Evolutionary conservation across 768 basidiomycete species (phyloP), one percentile per base, ranked within the genome.

Genomic region (Rhodosporidiobolus sp.): DNA sequence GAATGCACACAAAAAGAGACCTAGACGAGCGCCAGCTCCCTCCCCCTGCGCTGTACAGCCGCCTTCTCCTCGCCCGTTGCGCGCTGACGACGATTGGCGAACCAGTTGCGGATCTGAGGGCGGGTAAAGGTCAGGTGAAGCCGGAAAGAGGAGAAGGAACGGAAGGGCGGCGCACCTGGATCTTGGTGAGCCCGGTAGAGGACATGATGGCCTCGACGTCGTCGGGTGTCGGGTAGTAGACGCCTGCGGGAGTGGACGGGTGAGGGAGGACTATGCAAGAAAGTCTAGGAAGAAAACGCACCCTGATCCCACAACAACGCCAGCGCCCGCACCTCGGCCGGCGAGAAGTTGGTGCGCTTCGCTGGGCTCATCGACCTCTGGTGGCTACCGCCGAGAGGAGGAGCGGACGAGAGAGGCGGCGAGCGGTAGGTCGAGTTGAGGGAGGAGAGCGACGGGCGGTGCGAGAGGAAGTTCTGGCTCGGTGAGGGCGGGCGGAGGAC

Each of bases 1-100:
- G 8, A 43, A 14, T 14, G 38, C 38, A 43, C 38, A n/a, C 38
- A 14, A 14, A 43, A 7, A 7, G 38, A 43, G 38, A 7, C 38
- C 38, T 43, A 43, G 38, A 43, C 38, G 38, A 43, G 38, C 38
- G 38, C 38, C 26, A 59, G 20, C n/a, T 59, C 58, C 45, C 45
- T 26, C 14, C 58, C 58, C 43, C 43, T 45, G 12, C 10, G 3
- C 26, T n/a, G 24, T 7, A 65, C 28, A 17, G 6, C 26, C 20
- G 19, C 16, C 68, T 69, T 69, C 30, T 69, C 68, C 16, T 63
- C 55, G 2, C 61, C 62, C 14, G 48, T 48, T 24, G 63, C 49
- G 3, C 69, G 20, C 30, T 70, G 69, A 3, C 63, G 50, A 5
- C 34, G 22, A n/a, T 65, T 65, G 38, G 63, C 63, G 52, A 70